Percentiles rank a stretch among this genome's conserved stretches.
phyloP scores from a whole-genome alignment of 352 stramenopile species.

The Globisporangium orthogonon region DNA sequence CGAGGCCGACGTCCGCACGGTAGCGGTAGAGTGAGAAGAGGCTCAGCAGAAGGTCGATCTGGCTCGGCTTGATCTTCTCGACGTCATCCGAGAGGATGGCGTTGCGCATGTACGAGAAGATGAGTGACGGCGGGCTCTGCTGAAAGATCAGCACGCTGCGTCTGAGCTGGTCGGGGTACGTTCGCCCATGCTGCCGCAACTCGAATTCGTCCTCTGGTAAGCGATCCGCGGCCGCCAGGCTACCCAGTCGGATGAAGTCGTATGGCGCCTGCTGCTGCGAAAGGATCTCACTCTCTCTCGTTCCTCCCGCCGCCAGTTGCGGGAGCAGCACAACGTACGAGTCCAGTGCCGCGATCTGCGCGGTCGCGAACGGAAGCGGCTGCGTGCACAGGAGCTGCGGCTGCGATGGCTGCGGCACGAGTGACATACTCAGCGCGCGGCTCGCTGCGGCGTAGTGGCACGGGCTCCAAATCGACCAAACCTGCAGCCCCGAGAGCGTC shows the following conservation, averaged over 20 bases:
- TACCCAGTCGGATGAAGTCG: slow-evolving; percentile 37
- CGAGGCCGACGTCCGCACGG: slow-evolving; percentile 67
- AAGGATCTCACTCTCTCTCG: not conserved
- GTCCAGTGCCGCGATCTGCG: slow-evolving; percentile 65
- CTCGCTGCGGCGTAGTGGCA: slow-evolving; percentile 74
- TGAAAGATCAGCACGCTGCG: slow-evolving; percentile 59
- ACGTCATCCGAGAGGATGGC: slow-evolving; percentile 22
- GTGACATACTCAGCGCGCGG: slow-evolving; percentile 41
- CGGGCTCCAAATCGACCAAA: slow-evolving; percentile 86
- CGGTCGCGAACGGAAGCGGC: slow-evolving; percentile 45
- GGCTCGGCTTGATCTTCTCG: slow-evolving; percentile 27
- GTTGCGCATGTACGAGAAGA: slow-evolving; percentile 58
- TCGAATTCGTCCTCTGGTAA: slow-evolving; percentile 58
- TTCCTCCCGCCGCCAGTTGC: slow-evolving; percentile 8
- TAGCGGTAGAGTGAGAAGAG: slow-evolving; percentile 84
- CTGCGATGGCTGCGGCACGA: slow-evolving; percentile 64
- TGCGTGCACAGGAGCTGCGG: slow-evolving; percentile 64
- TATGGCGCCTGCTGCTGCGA: slow-evolving; percentile 2
- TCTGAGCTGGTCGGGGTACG: slow-evolving; percentile 4
- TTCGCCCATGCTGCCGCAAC: slow-evolving; percentile 18
- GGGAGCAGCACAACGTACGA: slow-evolving; percentile 72
- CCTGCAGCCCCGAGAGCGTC: slow-evolving; percentile 57
- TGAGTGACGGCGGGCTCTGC: slow-evolving; percentile 67
- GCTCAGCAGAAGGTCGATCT: slow-evolving; percentile 74
- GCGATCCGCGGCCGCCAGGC: slow-evolving; percentile 32